Conservation (phyloP, 805 yeast genomes). For the Saccharomycopsis babjevae region DNA sequence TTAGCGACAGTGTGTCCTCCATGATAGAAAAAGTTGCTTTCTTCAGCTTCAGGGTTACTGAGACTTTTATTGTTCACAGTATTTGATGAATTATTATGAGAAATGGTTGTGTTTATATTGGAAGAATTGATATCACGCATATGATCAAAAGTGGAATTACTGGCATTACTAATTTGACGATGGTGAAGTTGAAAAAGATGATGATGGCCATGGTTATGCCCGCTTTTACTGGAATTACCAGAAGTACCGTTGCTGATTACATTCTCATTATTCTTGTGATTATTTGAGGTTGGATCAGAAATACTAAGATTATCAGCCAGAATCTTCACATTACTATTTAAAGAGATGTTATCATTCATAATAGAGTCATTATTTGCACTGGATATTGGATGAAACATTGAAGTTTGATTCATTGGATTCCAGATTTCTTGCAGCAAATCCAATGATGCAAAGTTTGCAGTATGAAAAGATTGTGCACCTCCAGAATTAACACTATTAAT, state of each 20-base stretch:
- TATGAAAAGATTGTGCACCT: conserved; percentile 16
- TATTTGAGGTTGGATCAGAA: neutral
- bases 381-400: neutral
- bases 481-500: conserved; percentile 15
- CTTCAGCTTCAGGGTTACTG: neutral
- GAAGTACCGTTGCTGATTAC: neutral
- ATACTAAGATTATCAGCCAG: neutral
- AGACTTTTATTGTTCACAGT: neutral
- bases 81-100: neutral
- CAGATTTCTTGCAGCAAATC: neutral
- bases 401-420: neutral
- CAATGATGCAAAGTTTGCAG: conserved; percentile 11
- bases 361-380: neutral
- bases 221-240: neutral
- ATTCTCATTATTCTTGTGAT: neutral
- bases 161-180: neutral
- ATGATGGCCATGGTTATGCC: neutral
- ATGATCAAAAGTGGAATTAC: neutral
- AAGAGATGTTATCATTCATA: neutral
- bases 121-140: neutral
- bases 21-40: neutral
- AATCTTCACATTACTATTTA: neutral
- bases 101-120: neutral
- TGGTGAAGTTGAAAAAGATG: neutral
- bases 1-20: neutral